Evolutionary conservation across 306 rosid species (phyloP).

Genomic region (Cicer bijugum): DNA sequence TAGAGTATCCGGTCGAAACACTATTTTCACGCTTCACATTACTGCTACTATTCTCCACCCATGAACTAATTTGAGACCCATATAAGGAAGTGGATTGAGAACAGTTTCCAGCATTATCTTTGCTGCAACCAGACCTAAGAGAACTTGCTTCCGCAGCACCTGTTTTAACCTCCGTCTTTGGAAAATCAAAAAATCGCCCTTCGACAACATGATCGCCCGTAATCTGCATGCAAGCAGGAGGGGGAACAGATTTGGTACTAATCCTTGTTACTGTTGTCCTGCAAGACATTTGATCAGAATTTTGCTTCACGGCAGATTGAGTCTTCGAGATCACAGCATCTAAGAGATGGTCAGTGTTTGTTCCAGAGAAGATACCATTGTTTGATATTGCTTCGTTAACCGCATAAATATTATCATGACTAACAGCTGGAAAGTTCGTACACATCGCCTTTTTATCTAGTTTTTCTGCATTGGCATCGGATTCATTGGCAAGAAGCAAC

Average conservation of each 20-base stretch:
- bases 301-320: conserved; percentile 62
- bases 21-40: conserved; percentile 72
- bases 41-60: conserved; percentile 77
- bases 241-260: conserved; percentile 66
- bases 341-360: conserved; percentile 71
- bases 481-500: conserved; percentile 49
- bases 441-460: conserved; percentile 43
- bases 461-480: conserved; percentile 39
- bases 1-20: conserved; percentile 84
- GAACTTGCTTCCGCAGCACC: conserved; percentile 63
- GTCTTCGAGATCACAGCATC: conserved; percentile 89
- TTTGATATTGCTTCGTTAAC: conserved; percentile 52
- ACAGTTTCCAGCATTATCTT: conserved; percentile 61
- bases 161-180: conserved; percentile 52
- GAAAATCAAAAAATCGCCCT: conserved; percentile 53
- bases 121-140: conserved; percentile 64
- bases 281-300: conserved; percentile 78
- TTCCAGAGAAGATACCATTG: conserved; percentile 54
- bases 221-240: conserved; percentile 52
- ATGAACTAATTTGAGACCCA: conserved; percentile 84
- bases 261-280: conserved; percentile 77
- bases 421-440: conserved; percentile 44
- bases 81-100: conserved; percentile 70
- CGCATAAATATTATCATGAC: conserved; percentile 52
- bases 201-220: conserved; percentile 51